Base-by-base conservation (phyloP, 805 yeast species). In the Pichia eremophila region DNA sequence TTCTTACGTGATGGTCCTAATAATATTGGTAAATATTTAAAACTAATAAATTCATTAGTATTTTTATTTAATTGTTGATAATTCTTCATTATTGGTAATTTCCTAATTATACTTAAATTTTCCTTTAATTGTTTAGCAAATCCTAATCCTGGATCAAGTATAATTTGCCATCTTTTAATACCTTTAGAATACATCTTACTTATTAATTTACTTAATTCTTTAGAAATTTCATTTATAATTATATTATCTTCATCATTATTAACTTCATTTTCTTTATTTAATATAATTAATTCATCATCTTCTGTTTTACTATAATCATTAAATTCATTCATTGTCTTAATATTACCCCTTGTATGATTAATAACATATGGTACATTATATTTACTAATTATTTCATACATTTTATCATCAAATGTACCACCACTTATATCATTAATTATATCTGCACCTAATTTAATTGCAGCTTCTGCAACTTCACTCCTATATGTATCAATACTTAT, bases 91-190 rank as follows among this genome's bases (percentile, higher is more conserved):
- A 51, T 55, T 43, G 65, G 75, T 50, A 72, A 54, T 18, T 77
- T 71, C 51, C 78, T 74, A 29, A 93, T 72, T 1, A 88, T 56
- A 22, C 73, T 72, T 32, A 90, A 54, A 62, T 90, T 91, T 58
- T 90, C 95, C 8, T 61, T 54, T n/a, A 74, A 56, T 46, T 73
- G 74, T 62, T 93, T 93, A n/a, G 98, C 97, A 65, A 93, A 93
- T 2, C 99, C 99, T 39, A 93, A 66, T 2, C 99, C 99, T 0
- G 99, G 99, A 61, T 93, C 99, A 5, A 89, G 58, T 17, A 93
- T 79, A 4, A 93, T 69, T 65, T 93, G 98, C 96, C 96, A 93
- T 63, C 91, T 79, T 49, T 73, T 71, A 1, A 91, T 78, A 5
- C 96, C 96, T 0, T 63, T 67, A 1, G 55, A 57, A 40, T 76